These are phyloP conservation scores for Mortierella sp. DNA, from an alignment of 371 early-diverging fungal species.

Conservation along the genomic window DNA sequence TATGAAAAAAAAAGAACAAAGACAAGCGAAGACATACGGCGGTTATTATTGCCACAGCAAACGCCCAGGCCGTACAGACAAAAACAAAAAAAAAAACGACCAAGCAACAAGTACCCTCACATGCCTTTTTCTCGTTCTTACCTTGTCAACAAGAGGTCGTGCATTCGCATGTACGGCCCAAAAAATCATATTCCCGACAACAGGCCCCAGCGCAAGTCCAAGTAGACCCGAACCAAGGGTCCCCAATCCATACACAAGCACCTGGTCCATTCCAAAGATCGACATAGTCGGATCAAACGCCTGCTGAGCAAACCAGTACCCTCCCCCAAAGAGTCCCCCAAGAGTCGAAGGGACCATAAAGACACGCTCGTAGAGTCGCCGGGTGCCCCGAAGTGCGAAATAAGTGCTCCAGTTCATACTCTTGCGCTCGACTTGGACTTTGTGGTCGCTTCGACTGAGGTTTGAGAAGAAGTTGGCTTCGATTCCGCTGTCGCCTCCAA, in stretches of 20 bases:
- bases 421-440: not conserved
- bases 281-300: constrained; percentile 82
- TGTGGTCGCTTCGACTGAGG: not conserved
- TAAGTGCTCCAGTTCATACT: constrained; percentile 79
- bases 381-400: constrained; percentile 79
- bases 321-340: constrained; percentile 69
- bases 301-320: constrained; percentile 78
- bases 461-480: not conserved
- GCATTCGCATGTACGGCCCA: constrained; percentile 68
- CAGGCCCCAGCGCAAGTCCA: constrained; percentile 78
- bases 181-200: constrained; percentile 76
- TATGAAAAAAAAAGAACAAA: not conserved
- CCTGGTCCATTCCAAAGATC: constrained; percentile 86
- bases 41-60: not conserved
- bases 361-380: constrained; percentile 77
- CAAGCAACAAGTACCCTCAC: not conserved
- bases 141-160: constrained; percentile 70
- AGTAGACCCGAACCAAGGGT: constrained; percentile 72
- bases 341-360: constrained; percentile 73
- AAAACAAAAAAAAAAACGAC: not conserved
- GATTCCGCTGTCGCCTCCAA: not conserved
- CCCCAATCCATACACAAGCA: constrained; percentile 73
- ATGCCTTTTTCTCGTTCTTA: constrained; percentile 22
- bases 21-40: not conserved
- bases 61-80: not conserved